Evolutionary conservation across 345 rosid genomes (phyloP).

Genomic region (Triadica sebifera): DNA sequence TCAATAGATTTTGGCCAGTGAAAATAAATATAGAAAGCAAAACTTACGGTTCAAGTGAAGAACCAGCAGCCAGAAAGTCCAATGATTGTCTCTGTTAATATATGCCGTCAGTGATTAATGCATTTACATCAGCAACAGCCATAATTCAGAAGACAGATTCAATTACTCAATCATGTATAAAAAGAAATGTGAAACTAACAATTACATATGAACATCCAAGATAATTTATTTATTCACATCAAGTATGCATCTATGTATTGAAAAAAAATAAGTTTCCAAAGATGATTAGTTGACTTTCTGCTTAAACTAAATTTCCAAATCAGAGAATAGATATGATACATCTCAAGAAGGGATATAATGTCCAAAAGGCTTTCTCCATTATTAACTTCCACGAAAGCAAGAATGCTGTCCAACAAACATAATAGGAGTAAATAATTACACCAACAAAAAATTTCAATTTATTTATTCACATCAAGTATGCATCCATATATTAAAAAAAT

Average conservation of each 20-base stretch:
- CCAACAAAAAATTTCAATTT: not conserved
- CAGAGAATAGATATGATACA: not conserved
- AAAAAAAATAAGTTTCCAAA: not conserved
- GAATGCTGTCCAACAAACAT: not conserved
- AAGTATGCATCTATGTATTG: not conserved
- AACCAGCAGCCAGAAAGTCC: slow-evolving; percentile 3
- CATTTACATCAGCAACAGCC: slow-evolving; percentile 1
- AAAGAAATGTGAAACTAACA: not conserved
- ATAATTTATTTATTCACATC: not conserved
- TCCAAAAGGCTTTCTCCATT: not conserved
- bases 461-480: too few species aligned
- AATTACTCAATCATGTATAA: not conserved
- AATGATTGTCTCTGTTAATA: slow-evolving; percentile 14
- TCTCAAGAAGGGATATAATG: slow-evolving; percentile 2
- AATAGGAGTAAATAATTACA: not conserved
- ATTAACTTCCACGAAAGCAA: not conserved
- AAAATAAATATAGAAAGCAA: not conserved
- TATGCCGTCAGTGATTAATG: not conserved
- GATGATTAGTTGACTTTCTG: not conserved
- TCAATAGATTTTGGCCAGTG: not conserved
- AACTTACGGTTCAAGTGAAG: slow-evolving; percentile 9
- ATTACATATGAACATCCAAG: not conserved
- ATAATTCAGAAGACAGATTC: not conserved
- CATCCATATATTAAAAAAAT: not conserved
- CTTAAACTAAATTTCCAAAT: not conserved